Evolutionary conservation across 208 protist genomes (phyloP).

Genomic region (Leishmania tarentolae): DNA sequence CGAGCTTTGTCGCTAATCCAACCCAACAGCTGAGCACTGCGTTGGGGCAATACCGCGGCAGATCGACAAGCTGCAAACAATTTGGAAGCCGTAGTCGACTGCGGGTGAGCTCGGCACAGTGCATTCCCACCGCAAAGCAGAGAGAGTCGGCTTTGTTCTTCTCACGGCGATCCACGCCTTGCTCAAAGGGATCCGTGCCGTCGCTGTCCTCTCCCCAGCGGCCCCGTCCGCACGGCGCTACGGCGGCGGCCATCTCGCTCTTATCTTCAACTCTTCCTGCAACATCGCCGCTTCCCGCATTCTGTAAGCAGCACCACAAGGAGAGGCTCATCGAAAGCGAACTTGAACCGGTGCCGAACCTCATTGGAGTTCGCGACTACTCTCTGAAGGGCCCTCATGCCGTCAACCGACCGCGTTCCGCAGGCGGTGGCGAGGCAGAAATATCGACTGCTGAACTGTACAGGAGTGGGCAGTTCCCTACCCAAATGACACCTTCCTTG

Average conservation of each 20-base stretch:
- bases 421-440: not conserved
- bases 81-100: not conserved
- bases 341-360: slow-evolving; percentile 32
- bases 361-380: slow-evolving; percentile 30
- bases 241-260: not conserved
- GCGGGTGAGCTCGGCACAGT: not conserved
- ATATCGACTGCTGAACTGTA: not conserved
- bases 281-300: not conserved
- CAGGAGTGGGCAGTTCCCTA: not conserved
- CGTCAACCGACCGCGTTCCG: slow-evolving; percentile 17
- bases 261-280: not conserved
- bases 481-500: not conserved
- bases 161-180: not conserved
- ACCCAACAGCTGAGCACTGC: not conserved
- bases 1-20: not conserved
- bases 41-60: not conserved
- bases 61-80: not conserved
- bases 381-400: slow-evolving; percentile 23
- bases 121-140: not conserved
- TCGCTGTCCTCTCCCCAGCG: not conserved
- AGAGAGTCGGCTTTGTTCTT: not conserved
- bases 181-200: not conserved
- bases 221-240: not conserved
- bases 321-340: slow-evolving; percentile 20
- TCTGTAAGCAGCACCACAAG: slow-evolving; percentile 20